phyloP scores from a whole-genome alignment of 1,139 yeast species.

The Sporopachydermia cereana region DNA sequence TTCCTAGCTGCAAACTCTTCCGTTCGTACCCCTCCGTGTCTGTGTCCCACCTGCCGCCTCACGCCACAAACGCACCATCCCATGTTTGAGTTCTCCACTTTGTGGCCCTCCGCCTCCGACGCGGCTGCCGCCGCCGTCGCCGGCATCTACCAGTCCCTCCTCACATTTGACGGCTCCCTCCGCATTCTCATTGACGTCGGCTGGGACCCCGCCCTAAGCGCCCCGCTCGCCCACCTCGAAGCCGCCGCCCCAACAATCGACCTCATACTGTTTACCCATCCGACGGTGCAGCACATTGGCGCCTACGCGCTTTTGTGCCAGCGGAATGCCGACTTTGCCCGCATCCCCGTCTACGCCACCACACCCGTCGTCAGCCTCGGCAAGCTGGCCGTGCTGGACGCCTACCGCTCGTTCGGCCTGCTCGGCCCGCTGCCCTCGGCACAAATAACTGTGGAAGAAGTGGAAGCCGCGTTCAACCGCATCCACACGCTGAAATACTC shows the following conservation, averaged over 20 bases:
- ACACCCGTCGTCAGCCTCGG: conserved; percentile 84
- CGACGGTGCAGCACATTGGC: conserved; percentile 71
- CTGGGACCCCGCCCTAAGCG: conserved; percentile 24
- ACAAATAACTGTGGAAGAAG: conserved; percentile 54
- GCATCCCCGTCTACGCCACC: conserved; percentile 75
- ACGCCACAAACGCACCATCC: conserved; percentile 7
- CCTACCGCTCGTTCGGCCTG: conserved; percentile 59
- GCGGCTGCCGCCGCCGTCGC: conserved; percentile 7
- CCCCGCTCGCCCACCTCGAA: conserved; percentile 17
- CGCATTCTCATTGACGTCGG: conserved; percentile 26
- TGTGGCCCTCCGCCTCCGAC: conserved; percentile 9
- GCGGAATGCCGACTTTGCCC: conserved; percentile 51
- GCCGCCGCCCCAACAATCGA: conserved; percentile 36
- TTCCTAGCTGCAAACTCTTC: too few relatives aligned
- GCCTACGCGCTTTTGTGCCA: conserved; percentile 63
- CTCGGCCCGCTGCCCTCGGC: conserved; percentile 61
- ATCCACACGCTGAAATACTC: conserved; percentile 63
- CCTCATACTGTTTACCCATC: conserved; percentile 69
- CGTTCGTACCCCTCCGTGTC: too few relatives aligned
- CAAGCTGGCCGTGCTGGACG: conserved; percentile 71
- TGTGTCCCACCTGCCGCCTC: conserved; percentile 7
- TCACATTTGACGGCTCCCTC: conserved; percentile 17
- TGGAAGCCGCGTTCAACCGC: conserved; percentile 69
- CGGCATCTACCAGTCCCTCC: conserved; percentile 19
- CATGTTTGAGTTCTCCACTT: conserved; percentile 18